Evolutionary conservation across 2,329 filamentous ascomycete species (phyloP), one percentile per base, ranked within the genome.

Genomic region (Pestalotiopsis sp.): DNA sequence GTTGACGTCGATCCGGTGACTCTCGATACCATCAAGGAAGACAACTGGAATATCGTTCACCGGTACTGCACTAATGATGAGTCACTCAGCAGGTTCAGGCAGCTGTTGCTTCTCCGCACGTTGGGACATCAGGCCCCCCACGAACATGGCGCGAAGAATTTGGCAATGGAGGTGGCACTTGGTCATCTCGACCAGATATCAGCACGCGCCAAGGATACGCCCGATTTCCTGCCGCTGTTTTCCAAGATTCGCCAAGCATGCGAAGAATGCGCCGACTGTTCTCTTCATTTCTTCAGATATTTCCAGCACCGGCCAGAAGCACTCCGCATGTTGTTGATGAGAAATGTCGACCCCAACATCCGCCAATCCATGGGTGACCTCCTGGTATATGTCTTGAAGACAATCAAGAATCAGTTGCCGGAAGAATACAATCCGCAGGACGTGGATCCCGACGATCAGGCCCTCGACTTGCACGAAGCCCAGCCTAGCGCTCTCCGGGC

Each of bases 41-140:
- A 95, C 65, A 98, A 98, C 73, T 90, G 92, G 70, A 73, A 88
- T 2, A 87, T 94, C 27, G 85, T 97, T 61, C 89, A 92, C 66
- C 89, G 92, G 20, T 94, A 97, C 75, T 95, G 92, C 77, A 84
- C 97, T 27, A 93, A 92, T 74, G 94, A 97, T 74, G 87, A 89
- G 1, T 85, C 85, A 39, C 93, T 97, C 75, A 84, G 90, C 2
- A 81, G 82, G 1, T 94, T 97, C 72, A 86, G 94, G 17, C 83
- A 86, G 45, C 84, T 85, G 67, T 83, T 94, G 49, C 85, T 96
- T 38, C 79, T 82, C 7, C 86, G 87, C 52, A 81, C 90, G 64
- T 87, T 84, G 62, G 80, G 82, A 23, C 74, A 88, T 41, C 78
- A 79, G n/a, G 89, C 87, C 74, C 86, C 85, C 1, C 76, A 81